phyloP scores from a whole-genome alignment of 352 stramenopile genomes.

The Phytophthora capsici region DNA sequence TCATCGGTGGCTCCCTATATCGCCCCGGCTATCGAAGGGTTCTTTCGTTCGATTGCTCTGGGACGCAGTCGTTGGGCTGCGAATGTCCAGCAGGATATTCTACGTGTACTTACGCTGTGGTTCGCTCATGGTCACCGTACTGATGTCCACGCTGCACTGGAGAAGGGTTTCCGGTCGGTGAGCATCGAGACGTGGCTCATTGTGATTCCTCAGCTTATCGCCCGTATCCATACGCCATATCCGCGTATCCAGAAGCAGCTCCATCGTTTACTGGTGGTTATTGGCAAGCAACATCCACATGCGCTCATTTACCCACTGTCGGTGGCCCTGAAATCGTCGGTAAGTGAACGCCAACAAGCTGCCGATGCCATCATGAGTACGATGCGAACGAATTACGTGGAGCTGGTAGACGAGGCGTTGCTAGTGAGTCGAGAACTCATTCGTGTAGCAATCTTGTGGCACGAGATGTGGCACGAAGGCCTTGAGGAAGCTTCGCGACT shows the following conservation, averaged over 20 bases:
- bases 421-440: slow-evolving; percentile 98
- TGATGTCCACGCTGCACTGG: slow-evolving; percentile 86
- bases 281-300: slow-evolving; percentile 96
- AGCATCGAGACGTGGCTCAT: slow-evolving; percentile 98
- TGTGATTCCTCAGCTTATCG: slow-evolving; percentile 97
- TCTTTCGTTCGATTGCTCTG: slow-evolving; percentile 96
- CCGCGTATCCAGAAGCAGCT: slow-evolving; percentile 78
- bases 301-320: slow-evolving; percentile 98
- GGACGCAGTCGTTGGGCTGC: slow-evolving; percentile 95
- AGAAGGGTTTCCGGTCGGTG: slow-evolving; percentile 90
- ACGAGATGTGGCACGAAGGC: slow-evolving; percentile 98
- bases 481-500: slow-evolving; percentile 97
- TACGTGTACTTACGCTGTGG: slow-evolving; percentile 98
- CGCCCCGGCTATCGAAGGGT: slow-evolving; percentile 85
- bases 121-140: slow-evolving; percentile 95
- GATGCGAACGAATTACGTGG: slow-evolving; percentile 93
- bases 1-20: slow-evolving; percentile 59
- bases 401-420: slow-evolving; percentile 95
- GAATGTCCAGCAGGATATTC: slow-evolving; percentile 98
- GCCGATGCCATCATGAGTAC: slow-evolving; percentile 96
- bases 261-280: slow-evolving; percentile 87
- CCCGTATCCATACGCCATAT: slow-evolving; percentile 82
- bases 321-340: slow-evolving; percentile 95
- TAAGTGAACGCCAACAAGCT: slow-evolving; percentile 87
- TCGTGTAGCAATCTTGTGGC: slow-evolving; percentile 98